phyloP scores from a whole-genome alignment of 768 basidiomycete genomes.

The Cystofilobasidium bisporidii region DNA sequence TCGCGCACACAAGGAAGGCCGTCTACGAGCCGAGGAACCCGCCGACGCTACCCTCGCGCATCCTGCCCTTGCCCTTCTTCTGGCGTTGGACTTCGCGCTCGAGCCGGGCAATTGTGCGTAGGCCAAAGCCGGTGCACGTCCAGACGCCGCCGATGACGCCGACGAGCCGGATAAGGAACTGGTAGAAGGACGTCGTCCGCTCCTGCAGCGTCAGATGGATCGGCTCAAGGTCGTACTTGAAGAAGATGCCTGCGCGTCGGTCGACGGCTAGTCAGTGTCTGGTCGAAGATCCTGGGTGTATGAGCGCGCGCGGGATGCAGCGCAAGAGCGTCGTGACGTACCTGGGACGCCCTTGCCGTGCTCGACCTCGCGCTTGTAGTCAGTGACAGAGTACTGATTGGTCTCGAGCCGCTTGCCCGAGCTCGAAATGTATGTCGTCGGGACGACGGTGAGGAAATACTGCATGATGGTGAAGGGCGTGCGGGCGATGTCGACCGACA shows the following conservation, averaged over 20 bases:
- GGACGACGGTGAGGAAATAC: slow-evolving; percentile 91
- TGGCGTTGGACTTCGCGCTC: slow-evolving; percentile 8
- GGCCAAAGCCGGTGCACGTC: slow-evolving; percentile 26
- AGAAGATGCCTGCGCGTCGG: slow-evolving; percentile 72
- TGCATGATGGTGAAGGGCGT: slow-evolving; percentile 79
- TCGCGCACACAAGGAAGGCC: no score
- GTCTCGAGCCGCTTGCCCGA: slow-evolving; percentile 46
- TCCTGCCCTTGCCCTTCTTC: slow-evolving; percentile 25
- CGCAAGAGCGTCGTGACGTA: background rate
- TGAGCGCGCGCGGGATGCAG: no score
- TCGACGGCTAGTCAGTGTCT: no score
- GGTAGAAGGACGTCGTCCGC: slow-evolving; percentile 69
- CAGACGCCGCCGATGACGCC: slow-evolving; percentile 63
- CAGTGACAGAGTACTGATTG: slow-evolving; percentile 66
- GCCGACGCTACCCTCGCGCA: slow-evolving; percentile 1
- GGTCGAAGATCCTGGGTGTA: no score
- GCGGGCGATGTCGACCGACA: slow-evolving; percentile 65
- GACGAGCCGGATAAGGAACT: slow-evolving; percentile 70
- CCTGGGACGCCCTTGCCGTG: slow-evolving; percentile 72
- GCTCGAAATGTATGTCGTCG: slow-evolving; percentile 64
- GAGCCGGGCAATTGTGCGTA: slow-evolving; percentile 17
- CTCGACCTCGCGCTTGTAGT: slow-evolving; percentile 66
- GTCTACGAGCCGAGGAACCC: background rate
- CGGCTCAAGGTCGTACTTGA: slow-evolving; percentile 95
- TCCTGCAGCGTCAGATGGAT: slow-evolving; percentile 76